Evolutionary conservation across 164 flowering plant species (phyloP), one percentile per base, ranked within the genome.

Genomic region (Umbilicus rupestris): DNA sequence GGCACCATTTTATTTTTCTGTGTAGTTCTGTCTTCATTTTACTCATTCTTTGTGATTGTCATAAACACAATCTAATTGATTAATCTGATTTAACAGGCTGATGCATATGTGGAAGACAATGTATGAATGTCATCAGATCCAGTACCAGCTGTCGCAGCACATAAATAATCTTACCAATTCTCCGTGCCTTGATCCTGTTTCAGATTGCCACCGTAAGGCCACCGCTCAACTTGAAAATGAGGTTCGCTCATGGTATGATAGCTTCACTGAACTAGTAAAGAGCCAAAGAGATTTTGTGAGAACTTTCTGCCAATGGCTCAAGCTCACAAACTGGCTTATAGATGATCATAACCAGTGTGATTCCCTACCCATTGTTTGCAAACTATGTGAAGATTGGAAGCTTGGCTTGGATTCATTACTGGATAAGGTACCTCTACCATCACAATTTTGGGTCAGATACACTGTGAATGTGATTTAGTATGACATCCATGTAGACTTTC

Each of bases 51-150:
- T 30, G 8, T 60, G 24, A 11, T 7, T 60, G 16, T 16, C 26
- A 22, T 47, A 2, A 1, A 63, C 26, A n/a, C 58, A 15, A 6
- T 45, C 24, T 62, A 37, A 62, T 41, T 2, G 8, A 16, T 26
- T 3, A 41, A 46, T 47, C 12, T 65, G 44, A 19, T 70, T 72
- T 71, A 76, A 26, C 80, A 92, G 96, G 80, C 64, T 87, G 69
- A 74, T 69, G 78, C 82, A 74, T 57, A 84, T 89, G 91, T 92
- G 98, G 98, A 83, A 74, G 77, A 83, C 81, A 57, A 92, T 92
- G 94, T 78, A 76, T 37, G 82, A 86, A 44, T 83, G 90, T 31
- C 97, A 89, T 78, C 85, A 83, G 73, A 81, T 74, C 73, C 97
- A 92, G 67, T 76, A 77, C 66, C 81, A 79, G 69, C 77, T 92